Percentiles rank a stretch among this genome's conserved stretches.
These are phyloP conservation scores for Vachellia collinsii DNA, from an alignment of 306 rosid genomes.

Conservation along the genomic window DNA sequence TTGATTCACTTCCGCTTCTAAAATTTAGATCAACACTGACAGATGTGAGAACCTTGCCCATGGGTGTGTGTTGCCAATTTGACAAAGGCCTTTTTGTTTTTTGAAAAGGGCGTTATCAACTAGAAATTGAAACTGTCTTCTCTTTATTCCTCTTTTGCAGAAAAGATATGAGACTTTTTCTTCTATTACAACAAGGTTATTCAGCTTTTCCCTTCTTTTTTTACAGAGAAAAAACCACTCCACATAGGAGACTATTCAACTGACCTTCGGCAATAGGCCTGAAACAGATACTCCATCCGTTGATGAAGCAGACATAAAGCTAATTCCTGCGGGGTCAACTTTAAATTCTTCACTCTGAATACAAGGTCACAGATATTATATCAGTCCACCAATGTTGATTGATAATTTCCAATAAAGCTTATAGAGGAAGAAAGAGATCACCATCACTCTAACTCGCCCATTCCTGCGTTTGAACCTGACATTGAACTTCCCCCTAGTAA, in stretches of 20 bases:
- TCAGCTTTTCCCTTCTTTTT: slow-evolving; percentile 14
- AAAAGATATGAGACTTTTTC: background rate
- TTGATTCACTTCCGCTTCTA: background rate
- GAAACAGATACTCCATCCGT: slow-evolving; percentile 54
- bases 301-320: slow-evolving; percentile 53
- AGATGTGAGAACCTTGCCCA: background rate
- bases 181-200: background rate
- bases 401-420: slow-evolving; percentile 14
- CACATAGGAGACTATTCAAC: slow-evolving; percentile 36
- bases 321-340: slow-evolving; percentile 60
- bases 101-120: background rate
- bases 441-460: slow-evolving; percentile 91
- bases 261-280: slow-evolving; percentile 82
- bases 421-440: slow-evolving; percentile 46
- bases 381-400: slow-evolving; percentile 35
- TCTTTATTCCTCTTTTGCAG: background rate
- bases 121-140: background rate
- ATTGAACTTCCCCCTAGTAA: slow-evolving; percentile 68
- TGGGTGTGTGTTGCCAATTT: background rate
- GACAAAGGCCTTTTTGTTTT: background rate
- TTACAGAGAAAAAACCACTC: slow-evolving; percentile 18
- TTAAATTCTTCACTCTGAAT: slow-evolving; percentile 70
- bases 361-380: slow-evolving; percentile 19
- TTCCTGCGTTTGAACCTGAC: slow-evolving; percentile 87
- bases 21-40: background rate